Conservation (phyloP, 2,329 filamentous ascomycete species). For the Thelonectria olida region DNA sequence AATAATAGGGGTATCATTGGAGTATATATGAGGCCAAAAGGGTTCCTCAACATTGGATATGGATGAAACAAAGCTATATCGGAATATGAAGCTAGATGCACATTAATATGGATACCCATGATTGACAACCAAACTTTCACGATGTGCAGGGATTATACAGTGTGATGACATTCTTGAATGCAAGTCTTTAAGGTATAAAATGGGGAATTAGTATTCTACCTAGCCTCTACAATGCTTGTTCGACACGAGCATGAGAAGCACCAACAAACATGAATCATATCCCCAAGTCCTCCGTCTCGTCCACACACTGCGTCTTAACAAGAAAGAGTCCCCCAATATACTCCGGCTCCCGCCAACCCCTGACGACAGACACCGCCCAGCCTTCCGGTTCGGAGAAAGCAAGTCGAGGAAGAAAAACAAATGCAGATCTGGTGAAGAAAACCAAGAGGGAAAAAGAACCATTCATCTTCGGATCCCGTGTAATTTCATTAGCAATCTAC, state of each 20-base stretch:
- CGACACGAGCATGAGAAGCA: slow-evolving; percentile 23
- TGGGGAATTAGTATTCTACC: slow-evolving; percentile 40
- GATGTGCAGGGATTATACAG: not conserved
- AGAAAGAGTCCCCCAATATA: slow-evolving; percentile 8
- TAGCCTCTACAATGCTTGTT: slow-evolving; percentile 32
- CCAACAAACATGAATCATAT: slow-evolving; percentile 1
- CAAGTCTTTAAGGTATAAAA: not conserved
- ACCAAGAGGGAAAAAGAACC: not conserved
- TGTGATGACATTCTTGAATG: not conserved
- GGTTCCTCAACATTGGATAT: not conserved
- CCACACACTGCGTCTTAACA: not conserved
- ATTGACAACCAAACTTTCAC: not conserved
- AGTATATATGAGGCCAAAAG: no score
- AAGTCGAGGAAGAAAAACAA: not conserved
- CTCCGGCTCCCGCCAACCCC: slow-evolving; percentile 13
- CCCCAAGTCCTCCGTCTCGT: slow-evolving; percentile 17
- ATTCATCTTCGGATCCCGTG: slow-evolving; percentile 32
- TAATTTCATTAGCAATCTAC: slow-evolving; percentile 47
- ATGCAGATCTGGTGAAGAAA: not conserved
- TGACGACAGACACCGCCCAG: not conserved
- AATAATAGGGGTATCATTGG: no score
- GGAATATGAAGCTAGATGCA: not conserved
- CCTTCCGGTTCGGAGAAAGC: slow-evolving; percentile 1
- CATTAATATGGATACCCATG: not conserved
- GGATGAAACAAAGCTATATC: not conserved